phyloP scores from a whole-genome alignment of 1,284 basidiomycete species.

The Trichosporon sp. region DNA sequence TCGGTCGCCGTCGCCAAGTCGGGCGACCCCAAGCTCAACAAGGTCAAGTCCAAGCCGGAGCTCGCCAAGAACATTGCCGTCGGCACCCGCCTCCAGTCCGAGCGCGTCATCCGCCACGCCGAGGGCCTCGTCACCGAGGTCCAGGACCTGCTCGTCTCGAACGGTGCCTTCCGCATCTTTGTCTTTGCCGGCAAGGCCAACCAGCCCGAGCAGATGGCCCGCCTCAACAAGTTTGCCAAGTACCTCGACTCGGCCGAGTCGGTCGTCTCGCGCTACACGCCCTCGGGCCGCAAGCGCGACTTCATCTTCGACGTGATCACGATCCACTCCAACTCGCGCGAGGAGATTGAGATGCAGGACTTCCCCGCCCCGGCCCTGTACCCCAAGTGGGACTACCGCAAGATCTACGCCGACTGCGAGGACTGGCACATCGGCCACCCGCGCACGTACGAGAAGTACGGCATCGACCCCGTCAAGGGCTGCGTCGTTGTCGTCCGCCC shows the following conservation, averaged over 20 bases:
- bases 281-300: conserved; percentile 13
- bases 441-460: conserved; percentile 26
- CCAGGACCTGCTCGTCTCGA: conserved; percentile 30
- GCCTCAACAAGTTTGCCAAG: conserved; percentile 18
- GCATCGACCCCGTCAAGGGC: conserved; percentile 28
- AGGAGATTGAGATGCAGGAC: conserved; percentile 24
- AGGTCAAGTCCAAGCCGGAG: conserved; percentile 8
- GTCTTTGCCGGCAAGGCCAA: conserved; percentile 32
- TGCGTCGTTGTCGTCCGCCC: conserved; percentile 34
- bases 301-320: conserved; percentile 25
- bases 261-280: conserved; percentile 16
- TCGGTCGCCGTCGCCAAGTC: conserved; percentile 12
- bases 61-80: conserved; percentile 17
- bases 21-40: conserved; percentile 7
- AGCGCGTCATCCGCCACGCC: conserved; percentile 17
- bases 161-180: conserved; percentile 31
- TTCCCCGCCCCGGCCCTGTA: conserved; percentile 16
- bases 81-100: conserved; percentile 21
- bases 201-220: conserved; percentile 19
- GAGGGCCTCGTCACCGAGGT: conserved; percentile 21
- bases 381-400: conserved; percentile 19
- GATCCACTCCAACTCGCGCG: conserved; percentile 23
- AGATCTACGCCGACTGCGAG: conserved; percentile 21
- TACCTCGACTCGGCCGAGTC: conserved; percentile 17
- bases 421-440: conserved; percentile 20